Base-by-base conservation (phyloP, 2,329 filamentous ascomycete species). In the Phialophora expanda region DNA sequence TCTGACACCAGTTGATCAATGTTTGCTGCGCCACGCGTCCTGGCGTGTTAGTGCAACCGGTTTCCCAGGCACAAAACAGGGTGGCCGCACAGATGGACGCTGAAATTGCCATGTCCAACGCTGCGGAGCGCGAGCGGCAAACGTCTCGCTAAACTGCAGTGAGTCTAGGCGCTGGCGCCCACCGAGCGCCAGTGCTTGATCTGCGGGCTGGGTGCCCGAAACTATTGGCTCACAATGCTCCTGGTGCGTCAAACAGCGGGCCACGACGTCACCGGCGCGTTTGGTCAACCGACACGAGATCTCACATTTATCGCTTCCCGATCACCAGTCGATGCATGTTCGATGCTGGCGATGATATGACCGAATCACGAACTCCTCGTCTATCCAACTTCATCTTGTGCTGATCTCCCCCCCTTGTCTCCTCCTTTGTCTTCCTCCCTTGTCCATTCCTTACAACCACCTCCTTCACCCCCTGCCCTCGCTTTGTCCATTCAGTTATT, bases 401-500 rank as follows among this genome's bases (percentile, higher is more conserved):
- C 54, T 58, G 60, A 56, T 56, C 59, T 55, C 44, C 26, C 26
- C 51, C 48, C 58, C 28, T 57, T 50, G 48, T 56, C 32, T 24
- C 24, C 24, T 24, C 24, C 2, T 3, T 24, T 24, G 24, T 24
- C 24, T 24, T 53, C 26, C 26, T 56, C 48, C 58, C 28, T 57
- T 50, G 48, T 56, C 32, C 58, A 26, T 62, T 46, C 56, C 51
- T 57, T 61, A 46, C 62, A 55, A 59, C 55, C 11, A 32, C 55
- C 54, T 54, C 56, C 30, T 58, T 24, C 17, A 8, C 20, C 22
- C 22, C 32, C 20, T 46, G 17, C 26, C 24, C 20, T 55, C 60
- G 53, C 59, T 66, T 62, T 66, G 60, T 62, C 51, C n/a, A 6
- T 48, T 20, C 28, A 34, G 28, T 53, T 62, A 34, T 58, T 66